Evolutionary conservation across 257 asterid species (phyloP), one percentile per base, ranked within the genome.

Genomic region (Schizonepeta tenuifolia): DNA sequence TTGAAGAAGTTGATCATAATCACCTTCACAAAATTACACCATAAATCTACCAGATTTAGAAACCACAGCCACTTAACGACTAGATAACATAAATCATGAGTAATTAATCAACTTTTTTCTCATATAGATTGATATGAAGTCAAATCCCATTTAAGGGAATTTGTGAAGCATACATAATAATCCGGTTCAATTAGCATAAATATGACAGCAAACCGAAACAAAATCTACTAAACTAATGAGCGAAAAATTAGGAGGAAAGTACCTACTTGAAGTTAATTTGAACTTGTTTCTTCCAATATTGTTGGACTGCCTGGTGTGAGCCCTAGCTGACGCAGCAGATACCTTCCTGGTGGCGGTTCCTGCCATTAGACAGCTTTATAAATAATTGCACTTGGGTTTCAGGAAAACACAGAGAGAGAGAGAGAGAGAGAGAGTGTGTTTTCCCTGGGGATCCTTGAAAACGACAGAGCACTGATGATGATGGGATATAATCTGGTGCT

Each of bases 241-340:
- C 36, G 9, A n/a, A 70, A 68, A 69, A 17, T 63, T 62, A 69
- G 4, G 11, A 20, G 46, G 5, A 1, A 20, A 50, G 18, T 49
- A 65, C 82, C 57, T 35, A 84, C 87, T 73, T 74, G 85, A 70
- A 53, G 83, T 68, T 9, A 75, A 67, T 51, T 10, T 56, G 70
- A 68, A 68, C 46, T 71, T 57, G 62, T 26, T 51, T 56, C 38
- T 75, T 14, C 65, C 63, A 44, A 13, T 67, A 38, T 59, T 67
- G 17, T 72, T 72, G 78, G 75, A 36, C 56, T 77, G 78, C 82
- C 84, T 76, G 14, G 86, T 82, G 76, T 79, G 80, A 77, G 78
- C 63, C 73, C 86, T 73, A 58, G 83, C 85, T 55, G 91, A 79
- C 9, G 85, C 84, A 77, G 85, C 87, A n/a, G 83, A 82, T 67